Evolutionary conservation across 768 basidiomycete genomes (phyloP).

Genomic region (Termitomyces sp.): DNA sequence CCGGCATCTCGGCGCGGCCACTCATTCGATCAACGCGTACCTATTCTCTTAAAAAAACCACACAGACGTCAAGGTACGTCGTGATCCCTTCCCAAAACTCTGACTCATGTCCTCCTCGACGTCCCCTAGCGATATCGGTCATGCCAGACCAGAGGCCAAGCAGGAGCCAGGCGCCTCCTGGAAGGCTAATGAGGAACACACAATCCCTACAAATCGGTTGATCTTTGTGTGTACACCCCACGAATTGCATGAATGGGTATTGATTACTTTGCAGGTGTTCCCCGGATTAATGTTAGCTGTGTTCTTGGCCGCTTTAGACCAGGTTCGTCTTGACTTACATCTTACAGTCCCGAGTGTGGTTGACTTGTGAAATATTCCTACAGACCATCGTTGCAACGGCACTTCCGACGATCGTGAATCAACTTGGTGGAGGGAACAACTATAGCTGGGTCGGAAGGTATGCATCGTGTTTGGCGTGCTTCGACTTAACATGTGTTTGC

Average conservation of each 20-base stretch:
- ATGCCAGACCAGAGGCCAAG: slow-evolving; percentile 18
- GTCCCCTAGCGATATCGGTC: slow-evolving; percentile 8
- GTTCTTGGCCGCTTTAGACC: slow-evolving; percentile 56
- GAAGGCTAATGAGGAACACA: slow-evolving; percentile 49
- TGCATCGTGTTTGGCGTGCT: slow-evolving; percentile 11
- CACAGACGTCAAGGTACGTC: slow-evolving; percentile 8
- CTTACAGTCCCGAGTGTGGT: not conserved
- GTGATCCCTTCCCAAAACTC: slow-evolving; percentile 3
- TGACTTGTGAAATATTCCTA: not conserved
- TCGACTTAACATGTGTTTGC: not conserved
- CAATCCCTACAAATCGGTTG: slow-evolving; percentile 50
- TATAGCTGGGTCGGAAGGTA: slow-evolving; percentile 77
- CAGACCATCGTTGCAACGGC: slow-evolving; percentile 71
- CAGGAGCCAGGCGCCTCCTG: slow-evolving; percentile 44
- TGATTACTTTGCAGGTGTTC: slow-evolving; percentile 31
- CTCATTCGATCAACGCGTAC: slow-evolving; percentile 11
- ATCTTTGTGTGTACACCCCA: slow-evolving; percentile 30
- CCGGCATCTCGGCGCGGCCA: slow-evolving; percentile 27
- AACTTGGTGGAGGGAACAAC: slow-evolving; percentile 55
- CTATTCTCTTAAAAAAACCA: slow-evolving; percentile 9
- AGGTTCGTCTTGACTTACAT: slow-evolving; percentile 30
- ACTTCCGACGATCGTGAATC: slow-evolving; percentile 66
- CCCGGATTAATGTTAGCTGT: slow-evolving; percentile 38
- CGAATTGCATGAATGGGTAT: not conserved
- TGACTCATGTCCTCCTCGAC: slow-evolving; percentile 16